Percentiles rank a stretch among this genome's conserved stretches.
Evolutionary conservation across 1,139 yeast species (phyloP).

Genomic region (Diutina mesorugosa): DNA sequence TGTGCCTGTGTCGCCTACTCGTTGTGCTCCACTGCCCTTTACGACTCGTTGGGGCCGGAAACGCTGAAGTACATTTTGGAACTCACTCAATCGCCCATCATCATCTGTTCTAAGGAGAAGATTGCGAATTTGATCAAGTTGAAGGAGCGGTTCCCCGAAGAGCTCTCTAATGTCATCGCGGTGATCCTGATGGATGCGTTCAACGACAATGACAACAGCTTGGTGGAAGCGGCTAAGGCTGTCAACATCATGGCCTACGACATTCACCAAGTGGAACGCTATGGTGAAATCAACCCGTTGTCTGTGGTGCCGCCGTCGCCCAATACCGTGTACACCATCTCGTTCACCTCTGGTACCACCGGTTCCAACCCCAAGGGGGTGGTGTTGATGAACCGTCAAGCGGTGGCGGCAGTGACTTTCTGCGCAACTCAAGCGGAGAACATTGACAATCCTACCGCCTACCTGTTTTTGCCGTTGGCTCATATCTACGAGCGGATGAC

Average conservation of each 20-base stretch:
- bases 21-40: constrained; percentile 45
- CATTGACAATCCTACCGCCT: constrained; percentile 4
- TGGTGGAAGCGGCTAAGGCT: constrained; percentile 4
- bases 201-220: neutral
- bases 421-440: constrained; percentile 7
- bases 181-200: constrained; percentile 31
- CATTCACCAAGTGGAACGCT: constrained; percentile 17
- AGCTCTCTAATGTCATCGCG: constrained; percentile 16
- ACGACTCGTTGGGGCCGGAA: constrained; percentile 51
- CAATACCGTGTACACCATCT: constrained; percentile 13
- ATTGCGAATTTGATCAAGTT: constrained; percentile 25
- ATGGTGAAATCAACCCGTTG: constrained; percentile 13
- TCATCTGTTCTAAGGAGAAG: constrained; percentile 37
- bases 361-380: constrained; percentile 28
- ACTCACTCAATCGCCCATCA: constrained; percentile 42
- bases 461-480: constrained; percentile 8
- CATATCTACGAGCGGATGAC: constrained; percentile 19
- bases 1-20: constrained; percentile 41
- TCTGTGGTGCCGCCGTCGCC: constrained; percentile 12
- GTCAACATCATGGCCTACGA: constrained; percentile 15
- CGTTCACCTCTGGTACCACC: constrained; percentile 27
- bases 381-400: constrained; percentile 17
- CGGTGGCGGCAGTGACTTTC: constrained; percentile 15
- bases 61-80: constrained; percentile 46
- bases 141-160: constrained; percentile 17